Conservation (phyloP, 2,329 filamentous ascomycete species). For the Ceratocystiopsis brevicomis region DNA sequence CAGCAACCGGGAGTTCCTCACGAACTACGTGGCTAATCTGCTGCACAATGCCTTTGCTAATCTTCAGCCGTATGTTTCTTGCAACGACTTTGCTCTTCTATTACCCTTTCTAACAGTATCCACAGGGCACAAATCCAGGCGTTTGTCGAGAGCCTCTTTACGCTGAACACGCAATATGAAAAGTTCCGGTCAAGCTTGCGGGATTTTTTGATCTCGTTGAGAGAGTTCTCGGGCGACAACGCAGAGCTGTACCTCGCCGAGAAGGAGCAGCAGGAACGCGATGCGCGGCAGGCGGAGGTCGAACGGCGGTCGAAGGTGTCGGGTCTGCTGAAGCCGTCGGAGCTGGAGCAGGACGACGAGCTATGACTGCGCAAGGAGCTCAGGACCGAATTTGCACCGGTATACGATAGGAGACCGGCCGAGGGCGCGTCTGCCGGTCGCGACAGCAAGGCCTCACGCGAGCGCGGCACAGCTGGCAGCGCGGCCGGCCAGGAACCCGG, state of each 20-base stretch:
- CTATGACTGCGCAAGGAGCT: constrained; percentile 66
- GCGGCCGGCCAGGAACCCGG: not conserved
- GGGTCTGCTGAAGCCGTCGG: constrained; percentile 90
- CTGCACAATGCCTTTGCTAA: constrained; percentile 86
- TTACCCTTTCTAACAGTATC: not conserved
- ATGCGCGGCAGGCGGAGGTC: constrained; percentile 72
- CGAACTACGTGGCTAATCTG: constrained; percentile 68
- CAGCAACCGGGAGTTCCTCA: constrained; percentile 76
- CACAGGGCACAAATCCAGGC: constrained; percentile 62
- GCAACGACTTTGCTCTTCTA: not conserved
- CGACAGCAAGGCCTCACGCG: not conserved
- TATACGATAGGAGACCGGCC: constrained; percentile 8
- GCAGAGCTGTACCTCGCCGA: constrained; percentile 85
- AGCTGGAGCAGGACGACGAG: constrained; percentile 76
- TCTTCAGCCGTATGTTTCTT: constrained; percentile 54
- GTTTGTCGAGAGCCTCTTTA: constrained; percentile 82
- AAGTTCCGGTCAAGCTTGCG: constrained; percentile 92
- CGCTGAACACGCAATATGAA: constrained; percentile 70
- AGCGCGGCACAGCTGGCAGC: not conserved
- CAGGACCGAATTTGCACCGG: constrained; percentile 37
- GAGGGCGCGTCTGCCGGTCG: not conserved
- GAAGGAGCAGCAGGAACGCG: constrained; percentile 76
- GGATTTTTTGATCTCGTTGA: constrained; percentile 91
- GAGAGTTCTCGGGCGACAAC: constrained; percentile 93
- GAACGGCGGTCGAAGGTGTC: constrained; percentile 89